Base-by-base conservation (phyloP, 176 grass and related monocot genomes). In the Typha latifolia region DNA sequence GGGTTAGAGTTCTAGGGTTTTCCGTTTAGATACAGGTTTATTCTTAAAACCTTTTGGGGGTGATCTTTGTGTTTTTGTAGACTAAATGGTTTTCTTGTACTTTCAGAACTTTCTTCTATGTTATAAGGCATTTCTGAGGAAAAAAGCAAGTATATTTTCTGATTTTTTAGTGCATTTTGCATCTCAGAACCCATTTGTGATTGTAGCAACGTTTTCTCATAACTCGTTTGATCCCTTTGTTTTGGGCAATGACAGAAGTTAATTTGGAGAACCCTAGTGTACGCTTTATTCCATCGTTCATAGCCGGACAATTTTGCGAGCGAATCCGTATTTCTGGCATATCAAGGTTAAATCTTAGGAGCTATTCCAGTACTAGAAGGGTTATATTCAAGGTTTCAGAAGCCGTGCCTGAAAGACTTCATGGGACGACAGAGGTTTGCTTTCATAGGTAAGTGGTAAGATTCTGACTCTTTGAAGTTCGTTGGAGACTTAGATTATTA, bases 341-440 rank as follows among this genome's bases (percentile, higher is more conserved):
- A 53, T 90, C 89, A 55, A 86, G 83, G 79, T 68, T 86, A 49
- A 76, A 80, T 64, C 73, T 97, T 55, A 67, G 63, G 47, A 90
- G 79, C 49, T 97, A 87, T 62, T 71, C 94, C 51, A 89, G 69
- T 77, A 66, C 78, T 32, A 72, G 81, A 56, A 79, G 73, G 59
- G 68, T 87, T 62, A 68, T 59, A 62, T 78, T 97, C 62, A 97
- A 92, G 62, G 69, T 87, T 66, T 87, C 85, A 14, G 78, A 72
- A 76, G 80, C 81, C 62, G 66, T 86, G 32, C 88, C 83, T 9
- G 89, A 87, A 27, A 97, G 83, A 23, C 66, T 83, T 52, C 75
- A 84, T 43, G 80, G 69, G 83, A 97, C 92, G 66, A 62, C 90
- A 61, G 72, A 82, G 61, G 84, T 97, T 76, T 97, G 94, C 75